These are phyloP conservation scores for Colletotrichum zoysiae DNA, from an alignment of 2,329 filamentous ascomycete species.

Conservation along the genomic window DNA sequence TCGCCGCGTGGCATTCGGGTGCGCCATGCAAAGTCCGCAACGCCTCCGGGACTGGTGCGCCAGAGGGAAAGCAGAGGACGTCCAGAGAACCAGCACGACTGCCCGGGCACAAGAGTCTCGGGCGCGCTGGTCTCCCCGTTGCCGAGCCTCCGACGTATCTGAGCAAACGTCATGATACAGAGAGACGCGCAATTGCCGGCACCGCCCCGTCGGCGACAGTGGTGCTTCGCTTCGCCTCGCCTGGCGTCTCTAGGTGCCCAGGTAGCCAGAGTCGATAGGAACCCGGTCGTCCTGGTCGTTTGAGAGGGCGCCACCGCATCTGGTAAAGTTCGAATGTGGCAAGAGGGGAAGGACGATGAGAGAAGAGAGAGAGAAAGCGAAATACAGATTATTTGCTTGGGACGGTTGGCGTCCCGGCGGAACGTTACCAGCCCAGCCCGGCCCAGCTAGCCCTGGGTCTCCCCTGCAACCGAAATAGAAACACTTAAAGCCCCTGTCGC, in stretches of 20 bases:
- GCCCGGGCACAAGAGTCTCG: background rate
- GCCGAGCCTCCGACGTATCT: background rate
- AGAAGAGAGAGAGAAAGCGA: background rate
- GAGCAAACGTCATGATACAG: background rate
- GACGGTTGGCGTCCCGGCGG: constrained; percentile 10
- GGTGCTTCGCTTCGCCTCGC: background rate
- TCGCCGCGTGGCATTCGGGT: background rate
- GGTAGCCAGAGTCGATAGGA: too few species aligned
- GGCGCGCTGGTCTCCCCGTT: too few species aligned
- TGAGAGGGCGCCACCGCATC: background rate
- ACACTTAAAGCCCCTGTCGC: constrained; percentile 29
- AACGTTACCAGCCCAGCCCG: constrained; percentile 18
- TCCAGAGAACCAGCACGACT: background rate
- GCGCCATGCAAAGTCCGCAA: background rate
- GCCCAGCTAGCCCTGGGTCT: constrained; percentile 5
- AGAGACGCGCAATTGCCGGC: background rate
- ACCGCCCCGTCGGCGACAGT: constrained; percentile 1
- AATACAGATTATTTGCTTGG: background rate
- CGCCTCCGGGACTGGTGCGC: background rate
- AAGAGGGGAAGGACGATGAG: too few species aligned
- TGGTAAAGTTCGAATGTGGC: background rate
- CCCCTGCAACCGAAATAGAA: constrained; percentile 36
- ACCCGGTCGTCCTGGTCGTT: background rate
- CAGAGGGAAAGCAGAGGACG: background rate
- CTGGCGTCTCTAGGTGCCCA: background rate